A percentile compares a stretch with the other conserved stretches of the same genome.
Evolutionary conservation across 345 rosid genomes (phyloP).

Genomic region (Salix caprea): DNA sequence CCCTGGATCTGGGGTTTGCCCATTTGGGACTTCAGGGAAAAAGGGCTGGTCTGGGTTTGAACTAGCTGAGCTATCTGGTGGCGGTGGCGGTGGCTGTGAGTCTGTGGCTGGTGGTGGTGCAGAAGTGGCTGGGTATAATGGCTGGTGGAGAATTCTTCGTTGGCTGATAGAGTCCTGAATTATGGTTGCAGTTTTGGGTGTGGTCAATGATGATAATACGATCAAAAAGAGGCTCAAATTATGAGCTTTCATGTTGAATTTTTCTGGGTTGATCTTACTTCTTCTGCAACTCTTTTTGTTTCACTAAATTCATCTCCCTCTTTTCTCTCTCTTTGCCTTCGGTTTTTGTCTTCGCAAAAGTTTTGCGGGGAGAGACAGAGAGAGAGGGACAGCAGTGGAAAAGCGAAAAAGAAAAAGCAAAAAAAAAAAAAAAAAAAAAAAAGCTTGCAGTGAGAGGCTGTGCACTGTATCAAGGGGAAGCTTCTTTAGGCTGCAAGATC

Average conservation of each 20-base stretch:
- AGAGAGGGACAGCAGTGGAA: constrained; percentile 6
- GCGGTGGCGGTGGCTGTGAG: constrained; percentile 45
- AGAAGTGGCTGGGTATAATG: constrained; percentile 60
- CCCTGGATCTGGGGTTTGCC: constrained; percentile 40
- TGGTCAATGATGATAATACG: neutral
- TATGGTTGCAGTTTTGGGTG: neutral
- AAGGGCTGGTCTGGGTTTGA: constrained; percentile 78
- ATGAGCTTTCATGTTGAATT: constrained; percentile 56
- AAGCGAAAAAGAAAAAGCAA: neutral
- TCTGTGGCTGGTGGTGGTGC: constrained; percentile 46
- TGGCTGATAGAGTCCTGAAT: constrained; percentile 13
- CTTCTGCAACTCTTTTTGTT: constrained; percentile 18
- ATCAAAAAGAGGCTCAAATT: constrained; percentile 25
- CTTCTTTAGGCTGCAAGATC: constrained; percentile 68
- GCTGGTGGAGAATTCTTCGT: constrained; percentile 85
- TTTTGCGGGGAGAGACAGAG: constrained; percentile 5
- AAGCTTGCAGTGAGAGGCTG: neutral
- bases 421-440: neutral
- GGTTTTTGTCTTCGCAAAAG: neutral
- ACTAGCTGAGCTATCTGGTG: constrained; percentile 34
- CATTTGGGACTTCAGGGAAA: constrained; percentile 75
- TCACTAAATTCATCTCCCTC: constrained; percentile 49
- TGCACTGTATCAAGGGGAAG: constrained; percentile 29
- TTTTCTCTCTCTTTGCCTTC: neutral
- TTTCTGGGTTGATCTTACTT: constrained; percentile 28